phyloP scores from a whole-genome alignment of 2,329 filamentous ascomycete genomes.

The Cladosporium sp. region DNA sequence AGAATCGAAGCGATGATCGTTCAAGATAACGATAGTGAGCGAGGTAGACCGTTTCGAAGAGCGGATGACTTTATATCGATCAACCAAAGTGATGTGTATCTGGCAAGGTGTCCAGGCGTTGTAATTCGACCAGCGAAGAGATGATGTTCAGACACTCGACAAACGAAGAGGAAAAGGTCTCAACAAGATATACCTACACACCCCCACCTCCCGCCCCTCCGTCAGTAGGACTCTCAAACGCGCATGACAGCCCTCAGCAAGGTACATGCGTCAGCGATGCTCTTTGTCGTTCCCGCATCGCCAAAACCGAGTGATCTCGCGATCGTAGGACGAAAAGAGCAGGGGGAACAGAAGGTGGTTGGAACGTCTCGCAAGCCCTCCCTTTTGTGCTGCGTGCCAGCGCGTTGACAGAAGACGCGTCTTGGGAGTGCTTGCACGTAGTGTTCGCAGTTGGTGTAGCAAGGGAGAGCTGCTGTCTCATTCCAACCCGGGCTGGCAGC shows the following conservation, averaged over 20 bases:
- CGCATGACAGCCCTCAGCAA: slow-evolving; percentile 10
- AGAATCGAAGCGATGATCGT: background rate
- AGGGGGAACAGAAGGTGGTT: background rate
- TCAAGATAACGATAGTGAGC: background rate
- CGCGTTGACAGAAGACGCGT: background rate
- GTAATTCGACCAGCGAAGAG: slow-evolving; percentile 5
- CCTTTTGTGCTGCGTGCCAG: slow-evolving; percentile 18
- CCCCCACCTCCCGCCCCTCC: background rate
- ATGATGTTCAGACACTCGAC: background rate
- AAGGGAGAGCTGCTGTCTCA: slow-evolving; percentile 1
- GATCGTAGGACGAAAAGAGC: background rate
- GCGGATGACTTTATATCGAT: background rate
- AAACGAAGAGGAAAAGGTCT: background rate
- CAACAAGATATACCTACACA: slow-evolving; percentile 3
- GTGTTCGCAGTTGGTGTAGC: slow-evolving; percentile 4
- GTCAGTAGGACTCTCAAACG: slow-evolving; percentile 4
- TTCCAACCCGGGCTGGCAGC: slow-evolving; percentile 1
- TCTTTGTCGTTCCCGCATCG: background rate
- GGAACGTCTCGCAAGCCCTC: slow-evolving; percentile 8
- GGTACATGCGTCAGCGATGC: background rate
- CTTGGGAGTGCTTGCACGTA: background rate
- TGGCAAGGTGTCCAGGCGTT: background rate
- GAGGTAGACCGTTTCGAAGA: background rate
- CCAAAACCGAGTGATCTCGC: background rate
- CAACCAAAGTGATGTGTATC: background rate